Evolutionary conservation across 2,329 filamentous ascomycete species (phyloP), one percentile per base, ranked within the genome.

Genomic region (Lizonia empirigonia): DNA sequence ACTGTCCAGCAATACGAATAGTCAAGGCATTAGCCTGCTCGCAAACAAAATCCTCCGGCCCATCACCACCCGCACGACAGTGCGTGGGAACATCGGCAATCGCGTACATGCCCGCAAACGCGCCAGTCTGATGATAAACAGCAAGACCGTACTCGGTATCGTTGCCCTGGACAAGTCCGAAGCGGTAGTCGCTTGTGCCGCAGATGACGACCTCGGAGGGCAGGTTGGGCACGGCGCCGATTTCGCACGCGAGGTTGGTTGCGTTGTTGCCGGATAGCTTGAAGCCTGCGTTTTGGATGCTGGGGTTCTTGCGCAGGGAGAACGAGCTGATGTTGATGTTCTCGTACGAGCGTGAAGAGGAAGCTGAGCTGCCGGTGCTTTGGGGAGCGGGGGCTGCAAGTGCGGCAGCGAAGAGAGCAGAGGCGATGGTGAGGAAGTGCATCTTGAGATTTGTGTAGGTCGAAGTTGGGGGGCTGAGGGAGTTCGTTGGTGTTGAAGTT

Each of bases 21-120:
- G 59, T 60, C 12, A 47, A 10, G 7, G 7, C 15, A 13, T n/a
- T 15, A 22, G 46, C 19, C 59, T 64, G 60, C 16, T 35, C 9
- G 53, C 60, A 65, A 20, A 62, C 41, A 8, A 55, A 60, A 52
- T 66, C 63, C 7, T 61, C 20, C 2, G 45, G 34, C 3, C 54
- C 59, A 22, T 59, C 51, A 4, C 60, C 59, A n/a, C 59, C 63
- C 39, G 63, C 59, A 12, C 30, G 59, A 55, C 62, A 66, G 49
- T 62, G 59, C 2, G 57, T 59, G 7, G 59, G 51, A 4, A 59
- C 53, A 15, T 37, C 37, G 9, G 48, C 60, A 8, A 40, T 34
- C 2, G 49, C 53, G 23, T 23, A 56, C 32, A 53, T 51, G 23
- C 62, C 62, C n/a, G 44, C 36, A 20, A 34, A 44, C 16, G 23